Base-by-base conservation (phyloP, 2,329 filamentous ascomycete genomes). In the Aureobasidium uvarum region DNA sequence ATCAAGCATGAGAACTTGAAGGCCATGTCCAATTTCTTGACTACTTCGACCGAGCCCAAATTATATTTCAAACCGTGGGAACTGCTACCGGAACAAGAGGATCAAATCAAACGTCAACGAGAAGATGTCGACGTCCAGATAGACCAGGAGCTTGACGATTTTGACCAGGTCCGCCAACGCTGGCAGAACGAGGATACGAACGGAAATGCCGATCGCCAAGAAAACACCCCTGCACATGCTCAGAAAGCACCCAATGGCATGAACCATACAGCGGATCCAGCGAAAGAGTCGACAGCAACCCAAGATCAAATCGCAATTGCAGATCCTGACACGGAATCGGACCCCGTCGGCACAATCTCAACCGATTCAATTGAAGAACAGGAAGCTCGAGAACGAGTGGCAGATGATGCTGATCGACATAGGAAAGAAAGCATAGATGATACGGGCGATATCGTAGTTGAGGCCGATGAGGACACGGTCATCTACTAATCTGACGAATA, bases 31-130 rank as follows among this genome's bases (percentile, higher is more conserved):
- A 84, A 85, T 64, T 94, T 88, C 72, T 78, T 97, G 56, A 82
- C 83, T 69, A 97, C 94, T 5, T 86, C 80, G 70, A 80, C 87
- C 45, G 81, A 88, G 71, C 94, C 94, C 2, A 84, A 80, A 69
- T 80, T 97, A 92, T 94, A 89, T 76, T 97, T 95, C 76, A 87
- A 89, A 52, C 94, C 94, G 0, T 96, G 90, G 89, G 87, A 92
- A 71, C 81, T 90, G 65, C 86, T 85, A 38, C 75, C 80, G 5
- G 82, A 85, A 51, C 89, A 97, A 74, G 86, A 93, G 75, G 84
- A 86, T 5, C 81, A 77, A 13, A 90, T 97, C 73, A 83, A 87
- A 52, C 79, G 83, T 5, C 93, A 96, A 75, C 81, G 91, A 33
- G 81, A 83, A 54, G 85, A 89, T 62, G 85, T 84, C 18, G 84